Evolutionary conservation across 352 stramenopile species (phyloP), one percentile per base, ranked within the genome.

Genomic region (Globisporangium radiosum): DNA sequence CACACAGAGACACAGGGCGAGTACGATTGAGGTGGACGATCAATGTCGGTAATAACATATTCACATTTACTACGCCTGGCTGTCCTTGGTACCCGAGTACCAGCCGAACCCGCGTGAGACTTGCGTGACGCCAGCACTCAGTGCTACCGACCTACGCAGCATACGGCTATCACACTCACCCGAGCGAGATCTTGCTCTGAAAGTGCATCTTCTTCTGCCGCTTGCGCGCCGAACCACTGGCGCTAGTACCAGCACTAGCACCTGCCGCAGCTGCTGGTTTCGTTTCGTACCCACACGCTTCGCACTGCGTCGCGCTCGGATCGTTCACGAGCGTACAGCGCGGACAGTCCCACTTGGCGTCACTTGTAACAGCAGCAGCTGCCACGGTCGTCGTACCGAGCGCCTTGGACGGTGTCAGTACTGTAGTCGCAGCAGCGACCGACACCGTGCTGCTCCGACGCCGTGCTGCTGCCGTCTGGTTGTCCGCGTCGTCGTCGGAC

Each of bases 281-380:
- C 19, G 68, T 59, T 48, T 87, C 73, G 66, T 84, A 77, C 19
- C 80, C 78, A 59, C 82, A 92, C 14, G 80, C 82, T 61, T 87
- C 78, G 54, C 82, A 92, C 47, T 80, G 63, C 47, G 63, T 65
- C 38, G 67, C 73, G 4, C 58, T 60, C n/a, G 64, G 51, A 48
- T 89, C 78, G 65, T 92, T 92, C 62, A 92, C 71, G 64, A 92
- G 71, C 63, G 82, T 92, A 74, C 82, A 92, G 37, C 80, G 75
- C 47, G 75, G 85, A 56, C 82, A 92, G 47, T 87, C 72, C 82
- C 82, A 92, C 37, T 81, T 72, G 40, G 43, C 72, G 15, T 71
- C 72, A n/a, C 63, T 63, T 0, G 39, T 55, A 15, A 38, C 38
- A 7, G 9, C 49, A 56, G 14, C 37, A 0, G 2, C 47, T 56